Base-by-base conservation (phyloP, 352 stramenopile species). In the Pythium insidiosum region DNA sequence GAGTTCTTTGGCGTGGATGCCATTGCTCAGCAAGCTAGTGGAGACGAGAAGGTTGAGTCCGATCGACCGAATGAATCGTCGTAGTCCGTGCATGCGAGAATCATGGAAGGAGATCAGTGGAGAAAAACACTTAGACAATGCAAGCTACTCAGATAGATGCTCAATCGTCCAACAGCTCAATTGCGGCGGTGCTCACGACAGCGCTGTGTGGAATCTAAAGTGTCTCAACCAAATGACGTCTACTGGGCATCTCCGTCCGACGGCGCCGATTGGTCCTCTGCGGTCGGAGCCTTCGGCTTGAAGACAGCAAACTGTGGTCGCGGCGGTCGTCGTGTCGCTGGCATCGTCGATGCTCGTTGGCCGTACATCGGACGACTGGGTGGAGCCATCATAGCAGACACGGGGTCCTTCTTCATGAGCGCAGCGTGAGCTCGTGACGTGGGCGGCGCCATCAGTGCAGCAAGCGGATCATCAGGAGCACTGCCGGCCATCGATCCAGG, bases 271-370 rank as follows among this genome's bases (percentile, higher is more conserved):
- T 33, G 34, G 6, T 16, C 48, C 11, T 49, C 21, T 2, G 57
- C 50, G 10, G 52, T 57, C 5, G 60, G 38, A 31, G 73, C 53
- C 38, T 38, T 67, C 1, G 78, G 82, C 56, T 94, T 94, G 56
- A 94, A 94, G 33, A 94, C 80, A 18, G 78, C 78, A 56, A 89
- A 94, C 57, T 93, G 80, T 18, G 80, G 82, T 31, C 80, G 82
- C 4, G 76, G 71, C 6, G 80, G 73, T 29, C 74, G 78, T 11
- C 66, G 61, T 42, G 70, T 57, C 0, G 50, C 47, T 18, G 56
- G 43, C 35, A 51, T 64, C 4, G 67, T 66, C 23, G 47, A 49
- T 2, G 48, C 30, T 10, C 67, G 68, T 36, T 55, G 52, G 11
- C 63, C 60, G 21, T 76, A 72, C 38, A 68, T 40, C 16, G 65